Base-by-base conservation (phyloP, 2,329 filamentous ascomycete species). In the Epichloe glyceriae region DNA sequence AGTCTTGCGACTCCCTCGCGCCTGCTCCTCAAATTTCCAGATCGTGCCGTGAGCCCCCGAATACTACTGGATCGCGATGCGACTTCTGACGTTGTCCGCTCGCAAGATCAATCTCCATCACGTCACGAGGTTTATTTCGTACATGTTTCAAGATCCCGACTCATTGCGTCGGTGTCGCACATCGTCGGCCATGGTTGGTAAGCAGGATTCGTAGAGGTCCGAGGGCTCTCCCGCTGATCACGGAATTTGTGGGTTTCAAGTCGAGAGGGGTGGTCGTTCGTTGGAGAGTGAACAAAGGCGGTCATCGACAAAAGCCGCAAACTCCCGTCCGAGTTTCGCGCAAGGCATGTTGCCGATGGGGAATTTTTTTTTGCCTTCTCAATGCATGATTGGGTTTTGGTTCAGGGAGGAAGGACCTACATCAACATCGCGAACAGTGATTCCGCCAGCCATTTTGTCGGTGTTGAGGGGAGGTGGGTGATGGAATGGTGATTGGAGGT, bases 371-470 rank as follows among this genome's bases (percentile, higher is more conserved):
- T 20, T 4, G 22, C 19, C 30, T 15, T 44, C 50, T 45, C 34
- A 26, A n/a, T 26, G 19, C 40, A 41, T 46, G 2, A 26, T 39
- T 42, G 42, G 19, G 17, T 30, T 30, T 48, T 34, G 34, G 50
- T 57, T 64, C 58, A 64, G 57, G 64, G 59, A 63, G 56, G 53
- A 81, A 63, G 56, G 53, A 81, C 81, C 74, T 82, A 86, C 83
- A 80, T 87, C 84, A 71, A 90, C 86, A 76, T 90, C 86, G 75
- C 86, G 85, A 74, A 91, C 86, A 65, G 76, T 80, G 71, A 88
- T 79, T 73, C 85, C 86, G 73, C 84, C 80, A 70, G 76, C 74
- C 86, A 90, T 90, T 71, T 78, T 88, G 75, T 75, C 77, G 78
- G 77, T 80, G 61, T 64, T 69, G 61, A 58, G 58, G 61, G 61